Evolutionary conservation across 2,329 filamentous ascomycete genomes (phyloP), one percentile per base, ranked within the genome.

Genomic region (Neofusicoccum ribis): DNA sequence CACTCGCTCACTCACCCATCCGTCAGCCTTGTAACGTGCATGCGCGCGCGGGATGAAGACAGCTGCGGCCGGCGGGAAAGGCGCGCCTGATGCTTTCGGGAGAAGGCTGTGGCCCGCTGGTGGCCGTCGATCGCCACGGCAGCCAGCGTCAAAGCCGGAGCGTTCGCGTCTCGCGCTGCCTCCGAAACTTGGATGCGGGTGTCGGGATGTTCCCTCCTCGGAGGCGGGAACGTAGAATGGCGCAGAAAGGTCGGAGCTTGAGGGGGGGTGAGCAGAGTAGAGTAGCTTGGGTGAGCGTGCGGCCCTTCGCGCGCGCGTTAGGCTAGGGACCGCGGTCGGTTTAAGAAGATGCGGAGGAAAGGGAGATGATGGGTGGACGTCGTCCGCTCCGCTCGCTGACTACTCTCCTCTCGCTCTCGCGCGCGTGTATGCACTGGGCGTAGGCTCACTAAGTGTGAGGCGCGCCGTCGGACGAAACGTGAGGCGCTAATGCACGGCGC

Each of bases 401-500:
- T 39, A 15, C 11, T 7, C 14, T 15, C 37, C 11, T 39, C 14
- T 39, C 31, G 9, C 12, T 1, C 49, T 36, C 27, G 11, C 47
- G 27, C 50, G 50, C 50, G n/a, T 27, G 31, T 31, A 31, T 31
- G 27, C 6, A 31, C 27, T 31, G 27, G 27, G 27, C 27, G 27
- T 7, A 31, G 27, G 27, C 6, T 5, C 27, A 31, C 27, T 31
- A 31, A 31, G 51, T 17, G 52, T 34, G 52, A 58, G 52, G 52
- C 51, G 51, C 51, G 37, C 51, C 37, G 52, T 34, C 14, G 15
- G 56, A 37, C 27, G 56, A 60, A 47, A 60, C 43, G 56, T 44
- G 56, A 60, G 56, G 56, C 56, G 43, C 56, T 60, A 60, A 37
- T 34, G 27, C 43, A 60, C 50, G 50, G 50, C 50, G 50, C 15